Base-by-base conservation (phyloP, 768 basidiomycete genomes). In the Cyclocybe cylindracea region DNA sequence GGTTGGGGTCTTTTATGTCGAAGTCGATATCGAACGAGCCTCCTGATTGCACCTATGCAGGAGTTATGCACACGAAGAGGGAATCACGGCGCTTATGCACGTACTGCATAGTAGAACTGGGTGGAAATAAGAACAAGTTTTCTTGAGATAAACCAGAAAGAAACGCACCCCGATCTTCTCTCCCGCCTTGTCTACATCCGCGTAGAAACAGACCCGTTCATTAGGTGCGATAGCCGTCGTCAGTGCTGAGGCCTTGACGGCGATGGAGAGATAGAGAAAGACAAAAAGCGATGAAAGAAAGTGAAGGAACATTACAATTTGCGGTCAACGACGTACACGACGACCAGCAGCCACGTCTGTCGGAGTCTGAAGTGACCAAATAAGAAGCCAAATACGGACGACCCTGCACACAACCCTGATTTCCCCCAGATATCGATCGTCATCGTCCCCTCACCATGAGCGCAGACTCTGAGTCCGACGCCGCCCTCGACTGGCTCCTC, bases 11-110 rank as follows among this genome's bases (percentile, higher is more conserved):
- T 59, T 88, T 94, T 58, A 98, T 80, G 56, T 91, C 87, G 66
- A 89, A 97, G 77, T 96, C 93, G 39, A 98, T 88, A 69, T 97
- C 96, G 70, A 98, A 98, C 1, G 92, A 88, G 52, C 96, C 96
- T 41, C 96, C 96, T 29, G 94, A 92, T 85, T 98, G 96, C 34
- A 98, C 91, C 91, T 92, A 48, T 48, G 18, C 18, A 46, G 24
- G 35, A 24, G 36, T 39, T n/a, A 46, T 29, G 36, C 24, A n/a
- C 13, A 18, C 7, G 7, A 7, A 19, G 37, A 35, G 29, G 7
- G 44, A 37, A 10, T n/a, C 37, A 14, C 24, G 8, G 40, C 13
- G 5, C 13, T 11, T 32, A 10, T 40, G 7, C 19, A 75, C 87
- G 51, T 71, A 92, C 95, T 57, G 96, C 96, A 77, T 94, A 98